Percentiles rank a stretch among this genome's conserved stretches.
These are phyloP conservation scores for Parastagonospora avenae DNA, from an alignment of 2,329 filamentous ascomycete genomes.

Conservation along the genomic window DNA sequence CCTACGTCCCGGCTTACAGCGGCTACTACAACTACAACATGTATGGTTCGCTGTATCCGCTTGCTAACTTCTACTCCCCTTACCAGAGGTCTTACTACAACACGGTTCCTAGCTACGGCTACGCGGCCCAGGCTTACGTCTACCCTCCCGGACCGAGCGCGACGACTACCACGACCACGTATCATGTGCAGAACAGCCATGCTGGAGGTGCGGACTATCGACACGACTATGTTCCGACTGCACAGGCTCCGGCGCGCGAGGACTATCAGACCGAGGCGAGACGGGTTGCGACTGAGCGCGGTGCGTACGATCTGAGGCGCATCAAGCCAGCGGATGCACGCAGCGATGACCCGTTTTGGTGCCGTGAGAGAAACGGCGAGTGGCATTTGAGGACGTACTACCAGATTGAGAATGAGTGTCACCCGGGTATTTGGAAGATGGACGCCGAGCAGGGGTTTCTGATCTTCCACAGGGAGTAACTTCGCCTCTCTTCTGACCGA, in stretches of 20 bases:
- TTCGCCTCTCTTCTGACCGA: background rate
- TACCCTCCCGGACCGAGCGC: slow-evolving; percentile 28
- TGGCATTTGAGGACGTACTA: slow-evolving; percentile 44
- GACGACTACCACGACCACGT: slow-evolving; percentile 25
- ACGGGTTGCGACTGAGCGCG: slow-evolving; percentile 37
- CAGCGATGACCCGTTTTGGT: slow-evolving; percentile 45
- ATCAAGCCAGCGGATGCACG: slow-evolving; percentile 42
- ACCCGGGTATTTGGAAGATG: slow-evolving; percentile 45
- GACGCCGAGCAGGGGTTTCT: slow-evolving; percentile 40
- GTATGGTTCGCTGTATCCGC: slow-evolving; percentile 35
- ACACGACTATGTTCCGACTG: background rate
- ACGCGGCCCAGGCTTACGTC: slow-evolving; percentile 23
- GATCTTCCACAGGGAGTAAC: slow-evolving; percentile 39
- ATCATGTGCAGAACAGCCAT: slow-evolving; percentile 32
- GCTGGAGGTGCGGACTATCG: background rate
- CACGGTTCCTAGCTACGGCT: slow-evolving; percentile 24
- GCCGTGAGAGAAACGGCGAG: slow-evolving; percentile 43
- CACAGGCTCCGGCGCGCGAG: slow-evolving; percentile 16
- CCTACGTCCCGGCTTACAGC: slow-evolving; percentile 16
- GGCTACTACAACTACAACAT: slow-evolving; percentile 31
- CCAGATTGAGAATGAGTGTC: slow-evolving; percentile 46
- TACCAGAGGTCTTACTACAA: slow-evolving; percentile 42
- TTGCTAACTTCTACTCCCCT: slow-evolving; percentile 43
- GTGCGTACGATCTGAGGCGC: slow-evolving; percentile 34
- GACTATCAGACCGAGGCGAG: slow-evolving; percentile 39